Conservation (phyloP, 805 yeast species). For the Zygoascus bituminiphila region DNA sequence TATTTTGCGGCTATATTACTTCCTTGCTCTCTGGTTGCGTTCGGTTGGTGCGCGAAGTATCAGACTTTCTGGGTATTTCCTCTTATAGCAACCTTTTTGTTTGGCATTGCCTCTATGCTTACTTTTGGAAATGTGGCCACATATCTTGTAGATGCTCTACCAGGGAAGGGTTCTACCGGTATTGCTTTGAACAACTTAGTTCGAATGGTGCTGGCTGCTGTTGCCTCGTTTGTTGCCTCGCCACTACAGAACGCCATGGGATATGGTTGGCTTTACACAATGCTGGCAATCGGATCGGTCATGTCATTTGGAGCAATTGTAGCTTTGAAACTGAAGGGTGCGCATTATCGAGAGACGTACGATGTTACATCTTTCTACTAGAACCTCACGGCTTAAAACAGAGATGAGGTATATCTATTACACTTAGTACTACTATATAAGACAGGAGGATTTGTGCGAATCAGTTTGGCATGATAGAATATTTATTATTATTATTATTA, state of each 20-base stretch:
- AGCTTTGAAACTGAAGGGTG: conserved; percentile 34
- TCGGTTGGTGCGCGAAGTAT: conserved; percentile 74
- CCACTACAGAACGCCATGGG: conserved; percentile 64
- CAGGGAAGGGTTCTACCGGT: conserved; percentile 85
- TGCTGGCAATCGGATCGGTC: conserved; percentile 43
- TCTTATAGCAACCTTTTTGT: conserved; percentile 68
- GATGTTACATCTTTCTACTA: conserved; percentile 33
- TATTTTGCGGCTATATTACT: conserved; percentile 53
- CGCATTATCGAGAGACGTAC: conserved; percentile 33
- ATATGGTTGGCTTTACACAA: conserved; percentile 59
- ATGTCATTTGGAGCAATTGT: conserved; percentile 16
- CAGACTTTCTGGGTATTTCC: conserved; percentile 71
- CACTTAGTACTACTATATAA: no score
- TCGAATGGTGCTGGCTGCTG: conserved; percentile 66
- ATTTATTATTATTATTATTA: no score
- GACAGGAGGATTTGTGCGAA: no score
- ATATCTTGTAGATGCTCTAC: conserved; percentile 73
- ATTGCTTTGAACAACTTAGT: conserved; percentile 74
- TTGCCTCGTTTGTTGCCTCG: conserved; percentile 65
- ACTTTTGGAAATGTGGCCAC: conserved; percentile 75
- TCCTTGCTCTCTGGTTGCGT: conserved; percentile 59
- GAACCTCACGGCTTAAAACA: background rate
- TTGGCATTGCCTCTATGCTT: conserved; percentile 79
- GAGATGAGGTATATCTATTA: background rate
- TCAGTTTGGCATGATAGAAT: no score